Percentiles rank a stretch among this genome's conserved stretches.
phyloP scores from a whole-genome alignment of 352 stramenopile genomes.

The Pythium sp. region DNA sequence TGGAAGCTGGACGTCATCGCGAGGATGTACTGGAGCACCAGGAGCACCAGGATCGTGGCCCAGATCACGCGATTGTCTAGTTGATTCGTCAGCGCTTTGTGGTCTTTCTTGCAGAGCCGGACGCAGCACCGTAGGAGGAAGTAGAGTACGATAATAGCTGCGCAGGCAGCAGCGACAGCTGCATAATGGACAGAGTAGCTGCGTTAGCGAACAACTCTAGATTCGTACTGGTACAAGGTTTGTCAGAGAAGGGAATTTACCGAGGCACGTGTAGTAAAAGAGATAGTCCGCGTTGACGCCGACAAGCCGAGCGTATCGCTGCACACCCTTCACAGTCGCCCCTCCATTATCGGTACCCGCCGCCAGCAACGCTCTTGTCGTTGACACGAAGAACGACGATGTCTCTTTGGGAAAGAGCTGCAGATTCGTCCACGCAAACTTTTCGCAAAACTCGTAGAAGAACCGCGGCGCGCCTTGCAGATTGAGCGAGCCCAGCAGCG shows the following conservation, averaged over 20 bases:
- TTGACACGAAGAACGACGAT: not conserved
- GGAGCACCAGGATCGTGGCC: slow-evolving; percentile 34
- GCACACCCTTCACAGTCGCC: slow-evolving; percentile 23
- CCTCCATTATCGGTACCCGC: not conserved
- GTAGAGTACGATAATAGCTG: slow-evolving; percentile 30
- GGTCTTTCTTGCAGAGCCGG: slow-evolving; percentile 20
- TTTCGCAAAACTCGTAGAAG: slow-evolving; percentile 42
- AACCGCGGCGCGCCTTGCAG: slow-evolving; percentile 39
- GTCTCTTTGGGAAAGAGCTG: slow-evolving; percentile 27
- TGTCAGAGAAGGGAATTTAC: slow-evolving; percentile 4
- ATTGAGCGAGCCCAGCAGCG: slow-evolving; percentile 38
- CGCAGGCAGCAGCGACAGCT: slow-evolving; percentile 26
- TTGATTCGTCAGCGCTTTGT: slow-evolving; percentile 14
- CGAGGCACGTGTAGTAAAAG: slow-evolving; percentile 49
- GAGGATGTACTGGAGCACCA: slow-evolving; percentile 44
- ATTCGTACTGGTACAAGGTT: not conserved
- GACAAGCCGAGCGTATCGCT: slow-evolving; percentile 35
- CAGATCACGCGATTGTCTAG: slow-evolving; percentile 45
- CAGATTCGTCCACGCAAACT: slow-evolving; percentile 57
- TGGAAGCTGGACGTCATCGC: slow-evolving; percentile 50
- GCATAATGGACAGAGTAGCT: not conserved
- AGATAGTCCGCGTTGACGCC: slow-evolving; percentile 37
- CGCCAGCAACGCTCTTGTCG: not conserved
- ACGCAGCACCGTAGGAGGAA: slow-evolving; percentile 27
- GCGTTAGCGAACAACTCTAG: not conserved